Conservation (phyloP, 495 filamentous ascomycete genomes). For the Penicillium verhagenii region DNA sequence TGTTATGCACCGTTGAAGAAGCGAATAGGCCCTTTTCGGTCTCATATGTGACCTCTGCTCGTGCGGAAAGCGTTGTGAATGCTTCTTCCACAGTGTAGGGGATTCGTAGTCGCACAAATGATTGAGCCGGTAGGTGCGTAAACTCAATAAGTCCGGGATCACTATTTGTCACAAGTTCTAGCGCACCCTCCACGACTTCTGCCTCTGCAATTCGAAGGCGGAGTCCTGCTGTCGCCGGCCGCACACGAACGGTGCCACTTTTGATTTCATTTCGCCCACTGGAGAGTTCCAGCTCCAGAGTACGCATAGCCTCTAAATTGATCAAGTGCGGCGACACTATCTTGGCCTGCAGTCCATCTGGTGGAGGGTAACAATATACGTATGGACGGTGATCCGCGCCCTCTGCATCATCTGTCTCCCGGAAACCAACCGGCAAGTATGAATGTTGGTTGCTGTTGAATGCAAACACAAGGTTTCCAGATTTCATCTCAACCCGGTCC, state of each 20-base stretch:
- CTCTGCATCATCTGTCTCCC: conserved; percentile 41
- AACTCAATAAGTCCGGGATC: conserved; percentile 71
- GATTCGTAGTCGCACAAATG: conserved; percentile 58
- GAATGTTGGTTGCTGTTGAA: conserved; percentile 33
- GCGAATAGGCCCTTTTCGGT: conserved; percentile 71
- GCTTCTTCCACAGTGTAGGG: conserved; percentile 87
- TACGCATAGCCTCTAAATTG: conserved; percentile 73
- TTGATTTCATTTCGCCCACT: conserved; percentile 77
- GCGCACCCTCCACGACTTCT: conserved; percentile 53
- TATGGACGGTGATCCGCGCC: conserved; percentile 38
- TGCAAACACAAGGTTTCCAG: conserved; percentile 66
- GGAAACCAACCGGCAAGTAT: conserved; percentile 35
- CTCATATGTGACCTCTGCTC: conserved; percentile 73
- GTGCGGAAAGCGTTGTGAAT: conserved; percentile 66
- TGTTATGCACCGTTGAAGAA: conserved; percentile 60
- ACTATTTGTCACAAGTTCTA: conserved; percentile 53
- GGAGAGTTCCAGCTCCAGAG: conserved; percentile 68
- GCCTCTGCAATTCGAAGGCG: conserved; percentile 75
- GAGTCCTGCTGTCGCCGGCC: conserved; percentile 82
- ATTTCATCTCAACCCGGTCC: conserved; percentile 66
- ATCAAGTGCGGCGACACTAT: conserved; percentile 49
- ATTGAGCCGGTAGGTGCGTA: conserved; percentile 46
- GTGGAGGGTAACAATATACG: conserved; percentile 52
- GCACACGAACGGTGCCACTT: conserved; percentile 67
- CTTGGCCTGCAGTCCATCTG: conserved; percentile 48